Evolutionary conservation across 305 asterid genomes (phyloP).

Genomic region (Solanum aculeatissimum): DNA sequence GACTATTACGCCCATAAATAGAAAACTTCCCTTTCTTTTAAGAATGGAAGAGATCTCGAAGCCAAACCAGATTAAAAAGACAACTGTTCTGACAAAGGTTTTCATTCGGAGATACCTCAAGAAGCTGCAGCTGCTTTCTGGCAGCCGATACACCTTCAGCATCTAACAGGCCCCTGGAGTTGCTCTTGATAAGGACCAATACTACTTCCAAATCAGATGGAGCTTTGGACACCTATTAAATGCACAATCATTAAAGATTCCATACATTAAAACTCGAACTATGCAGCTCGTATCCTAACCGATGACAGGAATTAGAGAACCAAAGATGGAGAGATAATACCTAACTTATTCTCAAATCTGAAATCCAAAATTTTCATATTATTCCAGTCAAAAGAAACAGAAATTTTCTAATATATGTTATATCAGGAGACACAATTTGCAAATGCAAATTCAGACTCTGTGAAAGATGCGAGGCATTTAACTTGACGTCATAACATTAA

Average conservation of each 20-base stretch:
- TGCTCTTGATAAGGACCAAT: conserved; percentile 76
- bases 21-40: neutral
- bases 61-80: neutral
- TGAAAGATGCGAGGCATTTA: neutral
- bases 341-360: neutral
- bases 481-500: neutral
- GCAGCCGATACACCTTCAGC: conserved; percentile 59
- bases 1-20: neutral
- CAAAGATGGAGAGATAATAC: neutral
- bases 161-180: conserved; percentile 64
- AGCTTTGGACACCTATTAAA: conserved; percentile 63
- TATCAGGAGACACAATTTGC: neutral
- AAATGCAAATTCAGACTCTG: neutral
- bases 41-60: neutral
- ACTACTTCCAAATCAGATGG: conserved; percentile 92
- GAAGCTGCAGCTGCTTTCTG: conserved; percentile 72
- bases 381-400: neutral
- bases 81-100: neutral
- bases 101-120: conserved; percentile 48
- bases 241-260: conserved; percentile 1
- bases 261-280: neutral
- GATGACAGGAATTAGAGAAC: neutral
- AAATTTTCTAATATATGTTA: neutral
- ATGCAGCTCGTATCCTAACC: neutral
- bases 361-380: neutral